Evolutionary conservation across 352 stramenopile species (phyloP).

Genomic region (Phytopythium chamaehyphon): DNA sequence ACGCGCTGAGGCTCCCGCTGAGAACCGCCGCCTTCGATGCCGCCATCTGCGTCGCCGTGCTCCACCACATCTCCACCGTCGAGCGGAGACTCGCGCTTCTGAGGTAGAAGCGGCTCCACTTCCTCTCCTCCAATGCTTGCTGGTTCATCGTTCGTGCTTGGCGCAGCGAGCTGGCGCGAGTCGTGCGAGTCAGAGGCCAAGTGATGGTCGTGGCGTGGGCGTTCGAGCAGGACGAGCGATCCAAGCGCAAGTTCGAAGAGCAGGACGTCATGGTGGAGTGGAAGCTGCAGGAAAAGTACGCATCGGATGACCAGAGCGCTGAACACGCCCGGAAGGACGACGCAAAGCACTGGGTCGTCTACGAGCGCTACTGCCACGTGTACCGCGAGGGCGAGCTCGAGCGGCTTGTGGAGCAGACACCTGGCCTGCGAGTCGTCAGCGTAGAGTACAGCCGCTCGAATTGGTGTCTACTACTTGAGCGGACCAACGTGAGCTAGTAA

Average conservation of each 20-base stretch:
- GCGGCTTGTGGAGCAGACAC: slow-evolving; percentile 47
- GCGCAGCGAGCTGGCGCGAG: slow-evolving; percentile 54
- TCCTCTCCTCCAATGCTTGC: not conserved
- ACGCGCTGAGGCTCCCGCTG: slow-evolving; percentile 63
- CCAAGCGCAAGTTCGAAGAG: slow-evolving; percentile 69
- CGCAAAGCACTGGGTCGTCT: slow-evolving; percentile 67
- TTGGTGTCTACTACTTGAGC: slow-evolving; percentile 59
- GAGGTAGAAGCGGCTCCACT: slow-evolving; percentile 23
- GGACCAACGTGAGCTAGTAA: slow-evolving; percentile 9
- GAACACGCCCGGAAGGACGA: slow-evolving; percentile 1
- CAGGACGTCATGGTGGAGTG: slow-evolving; percentile 86
- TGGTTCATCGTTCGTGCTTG: not conserved
- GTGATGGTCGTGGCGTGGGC: slow-evolving; percentile 76
- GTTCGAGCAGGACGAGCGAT: slow-evolving; percentile 76
- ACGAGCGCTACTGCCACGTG: slow-evolving; percentile 83
- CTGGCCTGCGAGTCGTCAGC: slow-evolving; percentile 49
- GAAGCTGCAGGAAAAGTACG: slow-evolving; percentile 85
- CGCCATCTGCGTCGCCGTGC: slow-evolving; percentile 77
- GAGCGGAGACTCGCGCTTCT: slow-evolving; percentile 66
- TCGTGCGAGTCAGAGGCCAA: slow-evolving; percentile 52
- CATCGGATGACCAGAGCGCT: slow-evolving; percentile 6
- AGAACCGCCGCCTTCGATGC: slow-evolving; percentile 59
- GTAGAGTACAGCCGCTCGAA: slow-evolving; percentile 77
- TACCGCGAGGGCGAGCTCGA: slow-evolving; percentile 73
- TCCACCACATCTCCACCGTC: slow-evolving; percentile 81